Conservation (phyloP, 2,329 filamentous ascomycete genomes). For the Fusarium compactum region DNA sequence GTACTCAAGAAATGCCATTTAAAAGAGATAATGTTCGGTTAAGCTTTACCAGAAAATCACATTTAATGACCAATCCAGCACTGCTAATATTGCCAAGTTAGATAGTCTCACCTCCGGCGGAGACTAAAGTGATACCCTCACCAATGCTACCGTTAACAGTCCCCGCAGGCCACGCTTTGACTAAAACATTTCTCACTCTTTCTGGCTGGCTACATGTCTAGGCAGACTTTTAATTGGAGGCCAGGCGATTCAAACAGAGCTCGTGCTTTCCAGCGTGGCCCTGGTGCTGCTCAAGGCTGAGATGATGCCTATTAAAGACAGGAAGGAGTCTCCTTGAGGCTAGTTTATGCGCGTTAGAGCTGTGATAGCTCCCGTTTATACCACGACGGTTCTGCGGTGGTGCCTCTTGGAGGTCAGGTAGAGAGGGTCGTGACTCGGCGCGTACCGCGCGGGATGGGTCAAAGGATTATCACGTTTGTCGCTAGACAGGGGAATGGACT, state of each 20-base stretch:
- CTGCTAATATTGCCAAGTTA: not conserved
- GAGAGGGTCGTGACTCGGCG: not conserved
- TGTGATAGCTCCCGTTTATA: too few relatives aligned
- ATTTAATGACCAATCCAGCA: not conserved
- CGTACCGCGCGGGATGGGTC: not conserved
- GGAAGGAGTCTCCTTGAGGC: too few relatives aligned
- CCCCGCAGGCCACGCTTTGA: slow-evolving; percentile 1
- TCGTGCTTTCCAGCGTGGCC: too few relatives aligned
- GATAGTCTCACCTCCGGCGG: not conserved
- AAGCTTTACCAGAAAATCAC: not conserved
- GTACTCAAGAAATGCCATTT: too few relatives aligned
- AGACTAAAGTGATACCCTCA: slow-evolving; percentile 9
- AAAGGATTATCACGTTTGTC: not conserved
- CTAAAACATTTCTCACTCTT: not conserved
- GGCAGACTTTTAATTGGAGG: not conserved
- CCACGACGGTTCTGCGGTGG: rapidly evolving
- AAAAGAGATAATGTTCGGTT: not conserved
- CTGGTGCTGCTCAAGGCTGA: too few relatives aligned
- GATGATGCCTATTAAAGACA: not conserved
- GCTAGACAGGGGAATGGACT: rapidly evolving
- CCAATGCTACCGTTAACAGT: slow-evolving; percentile 24
- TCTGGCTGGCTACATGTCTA: not conserved
- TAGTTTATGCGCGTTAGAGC: not conserved
- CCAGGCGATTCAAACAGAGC: not conserved
- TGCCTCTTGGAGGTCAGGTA: not conserved